Conservation (phyloP, 78 protist species). For the Isochrysis galbana region DNA sequence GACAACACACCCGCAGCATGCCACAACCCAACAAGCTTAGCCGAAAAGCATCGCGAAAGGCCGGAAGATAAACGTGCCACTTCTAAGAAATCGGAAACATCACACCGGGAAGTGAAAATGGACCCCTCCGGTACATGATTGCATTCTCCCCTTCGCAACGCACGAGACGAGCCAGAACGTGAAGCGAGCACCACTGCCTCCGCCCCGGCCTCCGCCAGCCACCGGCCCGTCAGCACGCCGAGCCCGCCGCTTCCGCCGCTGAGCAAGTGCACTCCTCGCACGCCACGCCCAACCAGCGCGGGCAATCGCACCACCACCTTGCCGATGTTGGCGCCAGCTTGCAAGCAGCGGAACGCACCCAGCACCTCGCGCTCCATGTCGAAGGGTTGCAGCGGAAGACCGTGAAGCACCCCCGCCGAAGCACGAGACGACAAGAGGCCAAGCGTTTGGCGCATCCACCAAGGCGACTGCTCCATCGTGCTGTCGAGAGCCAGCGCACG, state of each 20-base stretch:
- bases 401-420: background rate
- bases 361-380: background rate
- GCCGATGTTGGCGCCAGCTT: slow-evolving; percentile 3
- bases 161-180: background rate
- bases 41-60: background rate
- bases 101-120: background rate
- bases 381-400: background rate
- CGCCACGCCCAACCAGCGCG: background rate
- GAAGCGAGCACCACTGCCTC: background rate
- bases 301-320: background rate
- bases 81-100: background rate
- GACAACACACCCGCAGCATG: background rate
- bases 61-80: background rate
- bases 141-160: background rate
- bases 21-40: background rate
- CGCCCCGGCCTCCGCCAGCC: background rate
- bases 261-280: background rate
- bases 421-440: background rate
- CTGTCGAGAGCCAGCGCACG: background rate
- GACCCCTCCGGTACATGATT: background rate
- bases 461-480: background rate
- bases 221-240: background rate
- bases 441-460: background rate
- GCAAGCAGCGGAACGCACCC: slow-evolving; percentile 16
- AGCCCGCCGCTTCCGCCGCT: background rate